Percentiles rank a stretch among this genome's conserved stretches.
phyloP scores from a whole-genome alignment of 2,329 filamentous ascomycete genomes.

The Epichloe scottii region DNA sequence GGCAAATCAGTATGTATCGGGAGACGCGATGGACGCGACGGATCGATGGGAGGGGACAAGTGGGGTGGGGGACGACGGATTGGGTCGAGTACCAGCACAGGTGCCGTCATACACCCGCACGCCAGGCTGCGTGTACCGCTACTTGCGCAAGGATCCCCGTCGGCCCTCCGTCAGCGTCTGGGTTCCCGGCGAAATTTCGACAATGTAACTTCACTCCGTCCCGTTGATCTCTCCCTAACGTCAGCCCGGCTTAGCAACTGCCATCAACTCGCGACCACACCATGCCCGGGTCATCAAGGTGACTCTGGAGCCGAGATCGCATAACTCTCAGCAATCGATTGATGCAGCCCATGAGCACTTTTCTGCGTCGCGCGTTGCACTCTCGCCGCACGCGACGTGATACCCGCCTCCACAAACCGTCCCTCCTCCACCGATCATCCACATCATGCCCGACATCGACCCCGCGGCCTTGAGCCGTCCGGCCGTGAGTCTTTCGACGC shows the following conservation, averaged over 20 bases:
- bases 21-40: conserved; percentile 17
- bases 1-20: not conserved
- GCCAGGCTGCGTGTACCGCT: not conserved
- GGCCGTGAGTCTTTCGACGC: conserved; percentile 43
- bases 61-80: conserved; percentile 8
- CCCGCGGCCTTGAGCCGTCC: conserved; percentile 55
- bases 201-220: conserved; percentile 17
- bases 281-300: conserved; percentile 33
- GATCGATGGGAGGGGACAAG: conserved; percentile 6
- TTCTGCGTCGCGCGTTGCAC: conserved; percentile 32
- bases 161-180: conserved; percentile 5
- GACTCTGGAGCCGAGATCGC: conserved; percentile 30
- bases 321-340: conserved; percentile 21
- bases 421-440: conserved; percentile 15
- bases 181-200: conserved; percentile 20
- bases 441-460: conserved; percentile 55
- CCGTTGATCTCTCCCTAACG: conserved; percentile 16
- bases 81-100: conserved; percentile 12
- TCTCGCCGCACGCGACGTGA: conserved; percentile 33
- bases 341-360: conserved; percentile 31
- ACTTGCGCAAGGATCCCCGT: not conserved
- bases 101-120: not conserved
- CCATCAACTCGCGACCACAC: conserved; percentile 29
- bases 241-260: conserved; percentile 14
- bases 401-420: conserved; percentile 9